A percentile compares a stretch with the other conserved stretches of the same genome.
phyloP scores from a whole-genome alignment of 108 stramenopile species.

The Pseudonitzschia delicatissima region DNA sequence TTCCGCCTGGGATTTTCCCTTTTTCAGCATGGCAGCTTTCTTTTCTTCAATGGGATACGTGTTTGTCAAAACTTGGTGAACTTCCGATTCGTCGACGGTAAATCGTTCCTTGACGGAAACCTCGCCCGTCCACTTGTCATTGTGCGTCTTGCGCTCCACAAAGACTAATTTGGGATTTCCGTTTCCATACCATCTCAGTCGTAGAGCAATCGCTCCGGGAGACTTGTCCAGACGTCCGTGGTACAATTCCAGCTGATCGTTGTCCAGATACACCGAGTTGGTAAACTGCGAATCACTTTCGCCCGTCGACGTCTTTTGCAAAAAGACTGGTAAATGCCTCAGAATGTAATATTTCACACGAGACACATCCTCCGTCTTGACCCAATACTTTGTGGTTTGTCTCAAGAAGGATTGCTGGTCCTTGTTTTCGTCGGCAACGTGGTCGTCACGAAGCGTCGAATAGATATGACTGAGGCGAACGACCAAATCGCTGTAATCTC shows the following conservation, averaged over 20 bases:
- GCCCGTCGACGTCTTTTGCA: slow-evolving; percentile 87
- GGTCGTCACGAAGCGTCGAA: slow-evolving; percentile 70
- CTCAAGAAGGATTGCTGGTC: slow-evolving; percentile 86
- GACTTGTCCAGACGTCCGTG: slow-evolving; percentile 95
- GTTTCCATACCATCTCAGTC: slow-evolving; percentile 95
- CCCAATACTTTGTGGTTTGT: slow-evolving; percentile 97
- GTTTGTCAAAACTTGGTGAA: slow-evolving; percentile 75
- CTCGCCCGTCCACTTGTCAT: slow-evolving; percentile 97
- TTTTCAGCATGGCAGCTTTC: slow-evolving; percentile 71
- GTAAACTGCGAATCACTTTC: slow-evolving; percentile 94
- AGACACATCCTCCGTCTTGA: slow-evolving; percentile 92
- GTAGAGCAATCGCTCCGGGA: slow-evolving; percentile 92
- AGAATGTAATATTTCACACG: slow-evolving; percentile 91
- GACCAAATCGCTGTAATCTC: slow-evolving; percentile 93
- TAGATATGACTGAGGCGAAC: slow-evolving; percentile 86
- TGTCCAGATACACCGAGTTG: slow-evolving; percentile 91
- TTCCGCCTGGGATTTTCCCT: slow-evolving; percentile 84
- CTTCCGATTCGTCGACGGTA: slow-evolving; percentile 79
- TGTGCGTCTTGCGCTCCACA: slow-evolving; percentile 98
- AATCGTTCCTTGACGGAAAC: slow-evolving; percentile 97
- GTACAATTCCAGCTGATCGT: slow-evolving; percentile 91
- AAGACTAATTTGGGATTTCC: slow-evolving; percentile 87
- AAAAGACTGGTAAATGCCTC: slow-evolving; percentile 93
- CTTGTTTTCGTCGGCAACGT: slow-evolving; percentile 71
- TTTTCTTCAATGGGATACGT: slow-evolving; percentile 84